These are phyloP conservation scores for Tetrahymena malaccensis DNA, from an alignment of 73 alveolate genomes.

Conservation along the genomic window DNA sequence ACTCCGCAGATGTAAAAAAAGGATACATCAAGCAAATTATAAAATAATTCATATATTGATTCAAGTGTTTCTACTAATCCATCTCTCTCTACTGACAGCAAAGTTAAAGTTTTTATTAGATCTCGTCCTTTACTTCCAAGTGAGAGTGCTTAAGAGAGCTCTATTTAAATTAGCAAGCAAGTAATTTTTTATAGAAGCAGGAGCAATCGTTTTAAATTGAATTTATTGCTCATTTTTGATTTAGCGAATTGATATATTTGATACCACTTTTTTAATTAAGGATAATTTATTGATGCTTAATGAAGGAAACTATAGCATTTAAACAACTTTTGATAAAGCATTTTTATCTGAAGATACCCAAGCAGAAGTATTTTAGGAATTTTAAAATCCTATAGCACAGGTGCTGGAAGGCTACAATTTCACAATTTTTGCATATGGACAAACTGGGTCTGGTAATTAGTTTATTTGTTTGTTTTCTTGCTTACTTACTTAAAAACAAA, in stretches of 20 bases:
- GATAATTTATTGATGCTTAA: neutral
- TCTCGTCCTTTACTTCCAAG: slow-evolving; percentile 9
- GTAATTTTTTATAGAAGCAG: neutral
- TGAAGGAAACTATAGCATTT: neutral
- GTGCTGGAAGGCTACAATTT: slow-evolving; percentile 54
- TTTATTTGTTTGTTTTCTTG: neutral
- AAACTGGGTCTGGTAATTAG: slow-evolving; percentile 69
- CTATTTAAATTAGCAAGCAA: neutral
- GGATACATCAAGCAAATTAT: neutral
- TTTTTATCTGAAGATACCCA: slow-evolving; percentile 19
- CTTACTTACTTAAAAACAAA: neutral
- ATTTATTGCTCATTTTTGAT: neutral
- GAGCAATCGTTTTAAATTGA: neutral
- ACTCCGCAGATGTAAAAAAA: neutral
- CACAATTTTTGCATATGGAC: slow-evolving; percentile 64
- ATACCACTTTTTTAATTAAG: neutral
- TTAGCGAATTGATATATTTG: neutral
- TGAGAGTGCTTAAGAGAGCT: slow-evolving; percentile 15
- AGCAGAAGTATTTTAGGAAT: slow-evolving; percentile 15
- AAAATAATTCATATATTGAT: neutral
- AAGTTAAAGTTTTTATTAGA: slow-evolving; percentile 25
- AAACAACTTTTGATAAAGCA: slow-evolving; percentile 15
- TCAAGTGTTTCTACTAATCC: neutral
- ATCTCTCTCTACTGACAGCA: neutral
- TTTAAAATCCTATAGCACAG: slow-evolving; percentile 11